These are phyloP conservation scores for Purshia tridentata DNA, from an alignment of 306 rosid genomes.

Conservation along the genomic window DNA sequence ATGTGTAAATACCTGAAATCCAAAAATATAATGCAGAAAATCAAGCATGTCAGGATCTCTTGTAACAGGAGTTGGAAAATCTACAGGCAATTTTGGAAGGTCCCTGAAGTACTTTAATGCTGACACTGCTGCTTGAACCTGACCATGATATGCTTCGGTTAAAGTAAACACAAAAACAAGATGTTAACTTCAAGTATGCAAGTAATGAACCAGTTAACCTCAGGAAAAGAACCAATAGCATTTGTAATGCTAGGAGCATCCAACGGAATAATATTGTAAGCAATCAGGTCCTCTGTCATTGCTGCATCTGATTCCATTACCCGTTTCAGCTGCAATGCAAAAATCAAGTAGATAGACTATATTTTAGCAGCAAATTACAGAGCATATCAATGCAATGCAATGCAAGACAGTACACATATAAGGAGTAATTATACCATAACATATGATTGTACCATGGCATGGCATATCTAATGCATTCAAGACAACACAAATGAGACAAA, in stretches of 20 bases:
- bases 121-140: conserved; percentile 90
- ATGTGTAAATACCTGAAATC: conserved; percentile 72
- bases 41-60: conserved; percentile 74
- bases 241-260: conserved; percentile 77
- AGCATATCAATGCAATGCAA: background rate
- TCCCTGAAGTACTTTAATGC: conserved; percentile 61
- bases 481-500: background rate
- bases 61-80: conserved; percentile 48
- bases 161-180: conserved; percentile 17
- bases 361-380: background rate
- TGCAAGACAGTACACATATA: background rate
- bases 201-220: conserved; percentile 50
- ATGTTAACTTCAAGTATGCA: conserved; percentile 10
- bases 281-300: conserved; percentile 80
- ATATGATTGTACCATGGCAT: background rate
- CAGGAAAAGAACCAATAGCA: conserved; percentile 54
- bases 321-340: conserved; percentile 60
- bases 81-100: conserved; percentile 73
- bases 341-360: background rate
- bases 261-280: conserved; percentile 86
- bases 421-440: background rate
- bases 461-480: background rate
- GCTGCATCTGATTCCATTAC: conserved; percentile 86
- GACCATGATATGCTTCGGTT: conserved; percentile 24
- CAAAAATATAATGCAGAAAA: conserved; percentile 77